Conservation (phyloP, 139 green algal genomes). For the Coccomyxa sp. region DNA sequence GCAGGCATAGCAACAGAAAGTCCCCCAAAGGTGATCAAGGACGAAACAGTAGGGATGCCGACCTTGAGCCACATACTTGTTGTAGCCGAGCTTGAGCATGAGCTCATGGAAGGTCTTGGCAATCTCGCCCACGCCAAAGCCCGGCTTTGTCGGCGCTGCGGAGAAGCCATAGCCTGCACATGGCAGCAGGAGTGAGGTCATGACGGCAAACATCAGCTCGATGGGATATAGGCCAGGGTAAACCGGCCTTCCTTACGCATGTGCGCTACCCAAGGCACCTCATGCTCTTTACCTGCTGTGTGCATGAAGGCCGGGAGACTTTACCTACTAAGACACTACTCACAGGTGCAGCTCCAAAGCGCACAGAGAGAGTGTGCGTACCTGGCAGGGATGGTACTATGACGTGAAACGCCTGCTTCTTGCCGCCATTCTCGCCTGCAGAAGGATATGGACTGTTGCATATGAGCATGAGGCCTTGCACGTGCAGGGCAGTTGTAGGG, state of each 20-base stretch:
- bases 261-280: no score
- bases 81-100: conserved; percentile 22
- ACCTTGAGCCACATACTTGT: conserved; percentile 22
- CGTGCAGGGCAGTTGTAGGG: not conserved
- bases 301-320: no score
- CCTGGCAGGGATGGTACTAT: conserved; percentile 21
- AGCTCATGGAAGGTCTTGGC: conserved; percentile 20
- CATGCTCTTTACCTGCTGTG: no score
- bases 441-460: not conserved
- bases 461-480: not conserved
- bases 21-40: no score
- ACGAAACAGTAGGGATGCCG: no score
- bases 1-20: not conserved
- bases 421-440: not conserved
- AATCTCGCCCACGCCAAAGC: conserved; percentile 12
- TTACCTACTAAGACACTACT: no score
- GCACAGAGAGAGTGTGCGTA: no score
- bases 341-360: no score
- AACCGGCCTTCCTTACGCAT: no score
- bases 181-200: no score
- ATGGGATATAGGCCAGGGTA: no score
- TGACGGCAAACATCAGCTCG: no score
- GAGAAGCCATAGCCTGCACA: conserved; percentile 29
- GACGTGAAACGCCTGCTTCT: conserved; percentile 14
- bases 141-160: conserved; percentile 3